Evolutionary conservation across 352 stramenopile species (phyloP).

Genomic region (Thraustotheca clavata): DNA sequence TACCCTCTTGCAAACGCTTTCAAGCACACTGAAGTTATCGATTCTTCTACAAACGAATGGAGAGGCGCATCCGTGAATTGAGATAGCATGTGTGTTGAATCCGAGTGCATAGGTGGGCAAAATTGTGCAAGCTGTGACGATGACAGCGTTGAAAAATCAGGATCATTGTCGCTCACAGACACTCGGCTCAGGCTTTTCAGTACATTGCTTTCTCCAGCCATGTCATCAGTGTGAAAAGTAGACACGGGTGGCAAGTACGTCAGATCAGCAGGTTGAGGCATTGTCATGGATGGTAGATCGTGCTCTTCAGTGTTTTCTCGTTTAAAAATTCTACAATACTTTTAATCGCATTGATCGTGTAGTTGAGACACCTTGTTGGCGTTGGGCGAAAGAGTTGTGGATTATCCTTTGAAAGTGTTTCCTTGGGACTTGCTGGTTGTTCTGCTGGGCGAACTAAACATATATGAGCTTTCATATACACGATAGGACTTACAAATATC

Average conservation of each 20-base stretch:
- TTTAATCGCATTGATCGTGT: too few relatives aligned
- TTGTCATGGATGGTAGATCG: too few relatives aligned
- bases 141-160: not conserved
- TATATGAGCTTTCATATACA: not conserved
- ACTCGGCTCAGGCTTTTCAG: constrained; percentile 1
- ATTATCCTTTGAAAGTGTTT: not conserved
- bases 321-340: too few relatives aligned
- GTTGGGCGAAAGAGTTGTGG: not conserved
- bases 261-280: too few relatives aligned
- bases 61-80: not conserved
- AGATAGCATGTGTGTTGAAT: not conserved
- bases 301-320: too few relatives aligned
- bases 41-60: not conserved
- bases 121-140: not conserved
- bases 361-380: too few relatives aligned
- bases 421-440: not conserved
- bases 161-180: not conserved
- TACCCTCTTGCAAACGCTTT: not conserved
- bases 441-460: too few relatives aligned
- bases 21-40: not conserved
- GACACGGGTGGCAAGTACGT: too few relatives aligned
- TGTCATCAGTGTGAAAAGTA: too few relatives aligned
- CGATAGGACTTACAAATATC: not conserved
- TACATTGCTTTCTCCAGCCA: not conserved
- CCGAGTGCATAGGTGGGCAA: not conserved